Evolutionary conservation across 108 stramenopile species (phyloP).

Genomic region (Fragilariopsis cylindrus): DNA sequence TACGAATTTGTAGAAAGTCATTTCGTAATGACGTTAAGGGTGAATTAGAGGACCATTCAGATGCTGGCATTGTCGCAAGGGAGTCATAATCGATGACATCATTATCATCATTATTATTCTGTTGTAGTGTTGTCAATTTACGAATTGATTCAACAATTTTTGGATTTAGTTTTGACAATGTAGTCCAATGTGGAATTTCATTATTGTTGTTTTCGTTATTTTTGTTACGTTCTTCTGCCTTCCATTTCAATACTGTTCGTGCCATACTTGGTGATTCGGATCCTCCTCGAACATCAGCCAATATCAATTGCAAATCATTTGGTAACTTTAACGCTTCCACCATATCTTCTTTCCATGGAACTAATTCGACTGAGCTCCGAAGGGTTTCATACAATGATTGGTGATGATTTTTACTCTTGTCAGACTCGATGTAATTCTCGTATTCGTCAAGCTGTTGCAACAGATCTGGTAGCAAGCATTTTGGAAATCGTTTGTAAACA

Average conservation of each 20-base stretch:
- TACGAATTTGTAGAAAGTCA: slow-evolving; percentile 60
- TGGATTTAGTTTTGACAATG: slow-evolving; percentile 62
- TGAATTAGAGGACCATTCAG: slow-evolving; percentile 49
- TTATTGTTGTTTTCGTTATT: slow-evolving; percentile 32
- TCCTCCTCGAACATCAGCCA: slow-evolving; percentile 95
- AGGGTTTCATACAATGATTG: background rate
- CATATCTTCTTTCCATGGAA: slow-evolving; percentile 61
- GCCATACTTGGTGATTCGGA: slow-evolving; percentile 95
- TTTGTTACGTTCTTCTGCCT: slow-evolving; percentile 23
- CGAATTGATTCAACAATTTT: slow-evolving; percentile 55
- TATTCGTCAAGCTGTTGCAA: slow-evolving; percentile 50
- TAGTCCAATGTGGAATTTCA: slow-evolving; percentile 73
- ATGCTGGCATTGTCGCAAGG: slow-evolving; percentile 31
- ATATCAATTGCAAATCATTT: slow-evolving; percentile 67
- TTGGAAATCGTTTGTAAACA: slow-evolving; percentile 84
- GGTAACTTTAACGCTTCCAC: slow-evolving; percentile 62
- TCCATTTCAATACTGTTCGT: slow-evolving; percentile 81
- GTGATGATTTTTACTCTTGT: slow-evolving; percentile 19
- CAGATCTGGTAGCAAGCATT: slow-evolving; percentile 53
- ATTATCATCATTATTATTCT: background rate
- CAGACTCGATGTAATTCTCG: slow-evolving; percentile 18
- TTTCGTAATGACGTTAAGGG: slow-evolving; percentile 36
- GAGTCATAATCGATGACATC: slow-evolving; percentile 22
- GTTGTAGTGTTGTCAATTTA: slow-evolving; percentile 19
- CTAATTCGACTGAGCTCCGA: slow-evolving; percentile 16